Evolutionary conservation across 257 asterid genomes (phyloP).

Genomic region (Nyctanthes arbortristis): DNA sequence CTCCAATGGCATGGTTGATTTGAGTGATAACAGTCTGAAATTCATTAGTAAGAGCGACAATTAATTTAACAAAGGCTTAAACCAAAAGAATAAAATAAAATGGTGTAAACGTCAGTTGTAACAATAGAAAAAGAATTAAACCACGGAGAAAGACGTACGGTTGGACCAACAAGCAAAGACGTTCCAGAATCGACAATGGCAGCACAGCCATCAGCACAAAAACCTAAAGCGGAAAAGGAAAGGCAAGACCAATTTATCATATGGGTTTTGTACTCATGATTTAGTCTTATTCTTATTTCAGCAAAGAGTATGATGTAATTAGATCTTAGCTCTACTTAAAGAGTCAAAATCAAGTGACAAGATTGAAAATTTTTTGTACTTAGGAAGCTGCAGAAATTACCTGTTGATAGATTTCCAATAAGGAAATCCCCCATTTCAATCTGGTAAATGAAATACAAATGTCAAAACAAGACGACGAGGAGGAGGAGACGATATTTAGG

Average conservation of each 20-base stretch:
- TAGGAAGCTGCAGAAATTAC: constrained; percentile 45
- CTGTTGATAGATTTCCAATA: constrained; percentile 75
- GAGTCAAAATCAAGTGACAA: not conserved
- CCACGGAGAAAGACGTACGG: too few relatives aligned
- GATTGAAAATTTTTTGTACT: too few relatives aligned
- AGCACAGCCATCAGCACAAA: constrained; percentile 80
- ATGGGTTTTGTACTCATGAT: too few relatives aligned
- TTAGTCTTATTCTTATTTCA: not conserved
- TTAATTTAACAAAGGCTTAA: not conserved
- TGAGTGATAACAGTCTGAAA: constrained; percentile 74
- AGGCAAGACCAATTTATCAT: constrained; percentile 3
- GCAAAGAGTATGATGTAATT: not conserved
- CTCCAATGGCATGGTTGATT: constrained; percentile 95
- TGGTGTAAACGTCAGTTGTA: not conserved
- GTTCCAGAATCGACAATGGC: constrained; percentile 99
- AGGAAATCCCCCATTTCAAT: constrained; percentile 75
- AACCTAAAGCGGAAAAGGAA: constrained; percentile 45
- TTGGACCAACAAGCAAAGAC: constrained; percentile 90
- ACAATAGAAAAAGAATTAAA: not conserved
- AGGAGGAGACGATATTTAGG: not conserved
- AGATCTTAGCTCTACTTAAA: not conserved
- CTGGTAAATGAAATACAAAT: constrained; percentile 35
- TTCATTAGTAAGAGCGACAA: not conserved
- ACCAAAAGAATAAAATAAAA: not conserved
- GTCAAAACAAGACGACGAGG: constrained; percentile 9